Evolutionary conservation across 2,329 filamentous ascomycete genomes (phyloP).

Genomic region (Phaeosphaeriaceae sp.): DNA sequence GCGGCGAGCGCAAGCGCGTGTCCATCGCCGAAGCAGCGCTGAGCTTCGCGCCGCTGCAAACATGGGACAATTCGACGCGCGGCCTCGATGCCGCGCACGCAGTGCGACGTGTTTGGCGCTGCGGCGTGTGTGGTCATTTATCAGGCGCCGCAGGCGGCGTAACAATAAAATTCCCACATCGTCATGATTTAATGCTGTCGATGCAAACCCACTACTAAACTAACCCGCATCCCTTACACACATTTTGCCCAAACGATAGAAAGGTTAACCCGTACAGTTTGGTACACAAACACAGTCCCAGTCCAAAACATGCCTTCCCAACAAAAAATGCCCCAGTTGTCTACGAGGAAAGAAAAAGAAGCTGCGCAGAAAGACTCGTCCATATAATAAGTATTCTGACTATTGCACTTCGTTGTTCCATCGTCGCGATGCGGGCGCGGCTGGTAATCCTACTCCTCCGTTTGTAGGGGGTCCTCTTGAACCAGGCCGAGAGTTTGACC

Average conservation of each 20-base stretch:
- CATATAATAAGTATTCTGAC: neutral
- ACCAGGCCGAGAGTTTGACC: slow-evolving; percentile 32
- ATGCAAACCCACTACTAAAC: too few relatives aligned
- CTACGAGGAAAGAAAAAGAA: too few relatives aligned
- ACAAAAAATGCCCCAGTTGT: too few relatives aligned
- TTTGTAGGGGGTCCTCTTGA: slow-evolving; percentile 24
- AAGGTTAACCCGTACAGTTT: too few relatives aligned
- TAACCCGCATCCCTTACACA: too few relatives aligned
- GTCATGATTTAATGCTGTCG: too few relatives aligned
- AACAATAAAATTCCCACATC: too few relatives aligned
- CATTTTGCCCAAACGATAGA: too few relatives aligned
- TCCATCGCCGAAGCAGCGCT: slow-evolving; percentile 29
- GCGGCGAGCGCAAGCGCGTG: slow-evolving; percentile 65
- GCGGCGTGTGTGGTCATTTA: slow-evolving; percentile 59
- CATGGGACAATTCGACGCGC: slow-evolving; percentile 56
- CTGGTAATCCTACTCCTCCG: slow-evolving; percentile 32
- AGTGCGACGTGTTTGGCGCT: slow-evolving; percentile 56
- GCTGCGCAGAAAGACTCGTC: too few relatives aligned
- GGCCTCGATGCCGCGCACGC: slow-evolving; percentile 47
- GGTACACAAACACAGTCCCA: too few relatives aligned
- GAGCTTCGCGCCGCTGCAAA: slow-evolving; percentile 20
- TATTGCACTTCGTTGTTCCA: slow-evolving; percentile 44
- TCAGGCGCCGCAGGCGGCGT: slow-evolving; percentile 66
- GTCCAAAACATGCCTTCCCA: too few relatives aligned
- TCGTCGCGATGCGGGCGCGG: slow-evolving; percentile 35